These are phyloP conservation scores for Heterobasidion parviporum DNA, from an alignment of 1,284 basidiomycete species.

Conservation along the genomic window DNA sequence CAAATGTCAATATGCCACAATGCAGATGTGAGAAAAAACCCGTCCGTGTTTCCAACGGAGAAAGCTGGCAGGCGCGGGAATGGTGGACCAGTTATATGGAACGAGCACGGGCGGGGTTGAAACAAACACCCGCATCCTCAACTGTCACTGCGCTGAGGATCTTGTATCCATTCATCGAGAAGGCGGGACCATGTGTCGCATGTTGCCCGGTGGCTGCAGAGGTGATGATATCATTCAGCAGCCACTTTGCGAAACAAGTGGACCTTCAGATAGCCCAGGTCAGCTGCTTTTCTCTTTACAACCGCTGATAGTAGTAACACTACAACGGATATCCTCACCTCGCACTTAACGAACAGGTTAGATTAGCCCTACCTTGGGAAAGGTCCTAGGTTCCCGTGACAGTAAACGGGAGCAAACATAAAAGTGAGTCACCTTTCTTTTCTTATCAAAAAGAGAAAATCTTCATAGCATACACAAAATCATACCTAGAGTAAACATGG, in stretches of 20 bases:
- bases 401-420: too few species aligned
- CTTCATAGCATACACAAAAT: too few species aligned
- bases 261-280: background rate
- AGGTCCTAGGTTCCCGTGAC: too few species aligned
- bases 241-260: background rate
- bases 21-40: background rate
- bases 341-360: too few species aligned
- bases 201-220: background rate
- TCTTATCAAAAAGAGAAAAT: too few species aligned
- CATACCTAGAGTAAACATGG: too few species aligned
- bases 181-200: background rate
- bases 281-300: background rate
- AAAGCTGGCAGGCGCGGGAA: background rate
- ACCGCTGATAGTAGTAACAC: too few species aligned
- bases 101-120: background rate
- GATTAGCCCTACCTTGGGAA: too few species aligned
- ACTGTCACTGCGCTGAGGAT: background rate
- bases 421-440: too few species aligned
- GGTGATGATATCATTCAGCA: background rate
- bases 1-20: background rate
- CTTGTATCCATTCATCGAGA: background rate
- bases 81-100: constrained; percentile 3
- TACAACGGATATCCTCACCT: too few species aligned
- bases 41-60: background rate
- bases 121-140: background rate